Evolutionary conservation across 352 stramenopile species (phyloP), one percentile per base, ranked within the genome.

Genomic region (Phytopythium delawarense): DNA sequence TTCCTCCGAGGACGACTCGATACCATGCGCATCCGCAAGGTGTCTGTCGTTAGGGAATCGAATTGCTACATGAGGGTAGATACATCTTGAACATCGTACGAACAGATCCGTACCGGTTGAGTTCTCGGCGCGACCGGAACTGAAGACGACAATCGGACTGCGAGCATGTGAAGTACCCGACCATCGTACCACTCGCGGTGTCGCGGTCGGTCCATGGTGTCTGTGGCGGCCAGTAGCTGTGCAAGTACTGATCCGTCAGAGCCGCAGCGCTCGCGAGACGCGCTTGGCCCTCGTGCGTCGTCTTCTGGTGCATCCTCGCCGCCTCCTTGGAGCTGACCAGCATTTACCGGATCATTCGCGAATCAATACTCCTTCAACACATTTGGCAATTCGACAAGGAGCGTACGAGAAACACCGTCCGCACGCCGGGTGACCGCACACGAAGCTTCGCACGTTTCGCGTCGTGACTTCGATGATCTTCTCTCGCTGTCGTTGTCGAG

Each of bases 391-490:
- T 48, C 18, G 13, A 21, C 3, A 35, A 12, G n/a, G 5, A 15
- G 6, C 75, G 45, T 63, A 84, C 61, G 76, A 89, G 59, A 89
- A 89, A 61, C 76, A 88, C 25, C 65, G 76, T 12, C 80, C 80
- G 37, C 80, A 88, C 0, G 78, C 72, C 35, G 80, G 73, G 54
- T 81, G 69, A 0, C 76, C 76, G 30, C 80, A 88, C 11, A 89
- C 67, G 58, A 83, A 89, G 11, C 72, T 69, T 7, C 81, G 76
- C 7, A 63, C 59, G 20, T 69, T 65, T 7, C 78, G 76, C 34
- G 76, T 71, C 7, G 70, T 61, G 30, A 89, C 67, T 37, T 86
- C 60, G 15, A 88, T 66, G 37, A 88, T 84, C 23, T 74, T 61
- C 9, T 89, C 78, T 21, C 64, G 70, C 37, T 67, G 51, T 20